Evolutionary conservation across 192 early-diverging fungal genomes (phyloP).

Genomic region (Coemansia sp.): DNA sequence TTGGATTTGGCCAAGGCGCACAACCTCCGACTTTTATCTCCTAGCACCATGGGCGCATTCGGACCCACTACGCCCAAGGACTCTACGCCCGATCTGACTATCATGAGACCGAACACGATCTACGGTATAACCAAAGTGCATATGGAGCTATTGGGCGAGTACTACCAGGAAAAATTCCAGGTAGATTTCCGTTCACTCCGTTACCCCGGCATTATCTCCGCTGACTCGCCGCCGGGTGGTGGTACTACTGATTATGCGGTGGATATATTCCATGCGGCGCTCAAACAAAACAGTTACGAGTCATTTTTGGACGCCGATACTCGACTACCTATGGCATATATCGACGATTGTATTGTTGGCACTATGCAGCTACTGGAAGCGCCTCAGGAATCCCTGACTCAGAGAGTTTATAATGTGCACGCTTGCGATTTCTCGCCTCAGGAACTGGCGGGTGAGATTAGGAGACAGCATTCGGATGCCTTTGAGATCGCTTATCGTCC

Average conservation of each 20-base stretch:
- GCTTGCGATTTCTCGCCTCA: slow-evolving; percentile 63
- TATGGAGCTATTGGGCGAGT: slow-evolving; percentile 67
- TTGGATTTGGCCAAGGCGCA: slow-evolving; percentile 63
- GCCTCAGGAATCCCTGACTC: slow-evolving; percentile 55
- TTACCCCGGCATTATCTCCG: slow-evolving; percentile 67
- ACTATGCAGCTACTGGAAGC: slow-evolving; percentile 63
- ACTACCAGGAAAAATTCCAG: slow-evolving; percentile 64
- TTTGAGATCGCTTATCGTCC: slow-evolving; percentile 62
- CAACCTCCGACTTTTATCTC: slow-evolving; percentile 60
- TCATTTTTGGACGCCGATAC: slow-evolving; percentile 63
- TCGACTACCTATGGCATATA: slow-evolving; percentile 67
- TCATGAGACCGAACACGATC: slow-evolving; percentile 69
- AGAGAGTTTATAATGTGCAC: slow-evolving; percentile 65
- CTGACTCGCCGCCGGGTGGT: slow-evolving; percentile 67
- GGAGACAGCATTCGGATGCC: slow-evolving; percentile 47
- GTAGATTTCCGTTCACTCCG: slow-evolving; percentile 68
- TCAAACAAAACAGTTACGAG: slow-evolving; percentile 59
- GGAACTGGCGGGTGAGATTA: slow-evolving; percentile 59
- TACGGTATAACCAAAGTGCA: slow-evolving; percentile 71
- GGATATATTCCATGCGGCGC: slow-evolving; percentile 67
- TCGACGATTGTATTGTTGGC: slow-evolving; percentile 66
- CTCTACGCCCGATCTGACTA: slow-evolving; percentile 63
- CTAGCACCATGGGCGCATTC: slow-evolving; percentile 71
- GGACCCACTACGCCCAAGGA: slow-evolving; percentile 66
- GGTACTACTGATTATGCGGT: slow-evolving; percentile 71